Evolutionary conservation across 768 basidiomycete species (phyloP).

Genomic region (Phlebiopsis flavidoalba): DNA sequence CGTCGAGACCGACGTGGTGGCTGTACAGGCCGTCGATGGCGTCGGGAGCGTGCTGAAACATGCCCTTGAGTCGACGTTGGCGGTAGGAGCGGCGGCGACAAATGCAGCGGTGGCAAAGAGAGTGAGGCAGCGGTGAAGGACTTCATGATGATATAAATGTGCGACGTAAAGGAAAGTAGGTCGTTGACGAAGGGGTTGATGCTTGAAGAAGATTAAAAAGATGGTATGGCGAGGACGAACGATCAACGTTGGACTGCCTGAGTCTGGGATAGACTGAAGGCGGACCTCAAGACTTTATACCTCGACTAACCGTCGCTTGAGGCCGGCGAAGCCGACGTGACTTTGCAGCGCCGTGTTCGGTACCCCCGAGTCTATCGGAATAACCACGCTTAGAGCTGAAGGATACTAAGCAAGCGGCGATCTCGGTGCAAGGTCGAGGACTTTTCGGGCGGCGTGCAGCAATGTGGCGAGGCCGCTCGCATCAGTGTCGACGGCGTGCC

Average conservation of each 20-base stretch:
- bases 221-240: background rate
- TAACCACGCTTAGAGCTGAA: too few species aligned
- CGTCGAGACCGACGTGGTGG: background rate
- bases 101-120: background rate
- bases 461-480: too few species aligned
- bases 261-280: background rate
- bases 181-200: background rate
- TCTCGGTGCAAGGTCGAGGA: too few species aligned
- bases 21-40: background rate
- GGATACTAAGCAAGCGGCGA: too few species aligned
- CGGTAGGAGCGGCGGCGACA: background rate
- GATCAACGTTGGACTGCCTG: background rate
- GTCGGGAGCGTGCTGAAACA: background rate
- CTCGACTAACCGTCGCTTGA: background rate
- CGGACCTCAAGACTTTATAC: background rate
- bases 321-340: background rate
- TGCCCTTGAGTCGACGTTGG: background rate
- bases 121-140: background rate
- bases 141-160: background rate
- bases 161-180: background rate
- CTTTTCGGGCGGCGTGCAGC: too few species aligned
- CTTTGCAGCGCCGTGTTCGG: background rate
- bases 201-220: background rate
- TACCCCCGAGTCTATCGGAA: too few species aligned
- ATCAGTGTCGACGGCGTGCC: too few species aligned